Evolutionary conservation across 176 grass and related monocot genomes (phyloP), one percentile per base, ranked within the genome.

Genomic region (Secale cereale): DNA sequence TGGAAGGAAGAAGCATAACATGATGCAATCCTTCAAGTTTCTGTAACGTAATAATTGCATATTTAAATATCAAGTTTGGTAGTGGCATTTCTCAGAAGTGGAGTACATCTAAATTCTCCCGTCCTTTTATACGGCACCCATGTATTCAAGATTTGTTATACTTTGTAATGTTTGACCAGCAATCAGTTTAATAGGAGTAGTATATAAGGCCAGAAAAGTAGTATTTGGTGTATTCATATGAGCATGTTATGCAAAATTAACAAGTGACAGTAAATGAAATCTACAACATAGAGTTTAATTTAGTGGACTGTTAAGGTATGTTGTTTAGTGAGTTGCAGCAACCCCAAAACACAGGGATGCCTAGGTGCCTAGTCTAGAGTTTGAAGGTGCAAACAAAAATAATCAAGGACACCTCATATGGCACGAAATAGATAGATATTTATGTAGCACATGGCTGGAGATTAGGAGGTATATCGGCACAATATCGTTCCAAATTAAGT

Each of bases 121-220:
- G 11, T 6, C 7, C 23, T 41, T 62, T 27, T 40, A 78, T 78
- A 78, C 26, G 35, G 57, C 33, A 39, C 10, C 35, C 57, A 78
- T 26, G 8, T 15, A 39, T 36, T 78, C 32, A 27, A 61, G 22
- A 40, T 78, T 39, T 26, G 19, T 39, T 26, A 27, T 39, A 78
- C 14, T 39, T 78, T 37, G 31, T 14, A 78, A 60, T 60, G 30
- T 78, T 78, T 78, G 32, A 37, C 33, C 33, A 78, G 7, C n/a
- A 63, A 39, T 40, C 56, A 26, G 56, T 39, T 59, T 31, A 50
- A 50, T 50, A 50, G 46, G 5, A 61, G 60, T 36, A 26, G 12
- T 31, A 57, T 77, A 35, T 77, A 77, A 76, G 74, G 52, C 28
- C 50, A 77, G 29, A 33, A 19, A 74, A 77, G 74, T 57, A 23